Base-by-base conservation (phyloP, 371 early-diverging fungal genomes). In the Syncephalastrum contaminatum region DNA sequence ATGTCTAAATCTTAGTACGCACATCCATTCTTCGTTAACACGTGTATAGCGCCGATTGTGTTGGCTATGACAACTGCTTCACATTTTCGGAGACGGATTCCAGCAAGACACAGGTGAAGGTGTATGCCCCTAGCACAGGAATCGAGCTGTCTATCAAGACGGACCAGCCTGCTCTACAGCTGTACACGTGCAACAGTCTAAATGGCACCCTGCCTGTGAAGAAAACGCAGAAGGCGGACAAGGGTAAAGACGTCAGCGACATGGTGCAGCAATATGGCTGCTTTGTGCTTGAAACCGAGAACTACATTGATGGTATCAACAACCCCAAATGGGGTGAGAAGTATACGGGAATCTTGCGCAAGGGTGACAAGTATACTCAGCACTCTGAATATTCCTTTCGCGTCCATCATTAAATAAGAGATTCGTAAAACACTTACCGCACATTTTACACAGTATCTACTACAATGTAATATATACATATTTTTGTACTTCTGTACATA, bases 61-160 rank as follows among this genome's bases (percentile, higher is more conserved):
- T 56, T 19, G 64, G 64, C 27, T 64, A 64, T 22, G 71, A 70
- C 27, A 73, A 72, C 43, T 63, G 60, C 15, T 72, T 68, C 67
- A 56, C 69, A 3, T 60, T 66, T 4, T 56, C 53, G 3, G 66
- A 70, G 16, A 55, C 59, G 19, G 50, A 58, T 44, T 30, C 55
- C 19, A 36, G 56, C 13, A 46, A 64, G 39, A 24, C 51, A n/a
- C 59, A 59, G 36, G 53, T 59, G 27, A 48, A 30, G n/a, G 56
- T 53, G 16, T 60, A 59, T 51, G 59, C 64, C 16, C 60, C 64
- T 4, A 43, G 48, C 53, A 59, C 64, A 3, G 64, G 60, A 1
- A 64, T 64, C 18, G 42, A 59, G 45, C 14, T 59, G 19, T 25
- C 55, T 21, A 53, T 64, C 51, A 64, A 52, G 44, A 64, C 64